Conservation (phyloP, 768 basidiomycete genomes). For the Mycena vitilis region DNA sequence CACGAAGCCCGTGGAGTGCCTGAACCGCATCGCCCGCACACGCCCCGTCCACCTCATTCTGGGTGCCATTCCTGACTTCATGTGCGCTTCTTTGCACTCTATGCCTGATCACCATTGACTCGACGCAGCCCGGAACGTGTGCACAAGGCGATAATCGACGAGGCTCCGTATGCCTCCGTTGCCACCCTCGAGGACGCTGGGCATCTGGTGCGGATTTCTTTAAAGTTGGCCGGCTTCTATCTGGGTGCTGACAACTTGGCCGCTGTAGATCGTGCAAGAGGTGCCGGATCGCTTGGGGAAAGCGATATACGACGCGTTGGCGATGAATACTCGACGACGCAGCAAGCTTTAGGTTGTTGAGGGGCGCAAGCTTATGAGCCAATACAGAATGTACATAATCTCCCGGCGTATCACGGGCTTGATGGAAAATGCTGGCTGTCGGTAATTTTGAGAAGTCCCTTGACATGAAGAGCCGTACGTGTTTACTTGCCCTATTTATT, state of each 20-base stretch:
- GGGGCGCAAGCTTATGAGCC: no score
- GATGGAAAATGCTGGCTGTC: no score
- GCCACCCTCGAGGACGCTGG: conserved; percentile 43
- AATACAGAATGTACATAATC: neutral
- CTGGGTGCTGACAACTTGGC: neutral
- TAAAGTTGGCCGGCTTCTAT: neutral
- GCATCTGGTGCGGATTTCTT: conserved; percentile 43
- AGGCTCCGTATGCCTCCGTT: conserved; percentile 49
- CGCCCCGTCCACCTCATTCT: conserved; percentile 67
- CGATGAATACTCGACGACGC: conserved; percentile 18
- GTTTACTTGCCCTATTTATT: no score
- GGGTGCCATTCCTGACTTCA: conserved; percentile 62
- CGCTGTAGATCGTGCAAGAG: conserved; percentile 31
- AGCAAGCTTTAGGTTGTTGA: conserved; percentile 19
- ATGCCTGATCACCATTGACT: neutral
- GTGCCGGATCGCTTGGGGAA: conserved; percentile 41
- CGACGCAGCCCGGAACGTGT: conserved; percentile 48
- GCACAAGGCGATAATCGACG: conserved; percentile 50
- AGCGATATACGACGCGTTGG: conserved; percentile 41
- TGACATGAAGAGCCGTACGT: no score
- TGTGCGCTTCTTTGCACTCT: conserved; percentile 50
- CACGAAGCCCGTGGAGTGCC: conserved; percentile 60
- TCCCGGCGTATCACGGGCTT: neutral
- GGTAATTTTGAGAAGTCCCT: no score
- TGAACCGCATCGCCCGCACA: conserved; percentile 52